A percentile compares a stretch with the other conserved stretches of the same genome.
Conservation (phyloP, 2,329 filamentous ascomycete genomes). For the Dactylella cylindrospora region DNA sequence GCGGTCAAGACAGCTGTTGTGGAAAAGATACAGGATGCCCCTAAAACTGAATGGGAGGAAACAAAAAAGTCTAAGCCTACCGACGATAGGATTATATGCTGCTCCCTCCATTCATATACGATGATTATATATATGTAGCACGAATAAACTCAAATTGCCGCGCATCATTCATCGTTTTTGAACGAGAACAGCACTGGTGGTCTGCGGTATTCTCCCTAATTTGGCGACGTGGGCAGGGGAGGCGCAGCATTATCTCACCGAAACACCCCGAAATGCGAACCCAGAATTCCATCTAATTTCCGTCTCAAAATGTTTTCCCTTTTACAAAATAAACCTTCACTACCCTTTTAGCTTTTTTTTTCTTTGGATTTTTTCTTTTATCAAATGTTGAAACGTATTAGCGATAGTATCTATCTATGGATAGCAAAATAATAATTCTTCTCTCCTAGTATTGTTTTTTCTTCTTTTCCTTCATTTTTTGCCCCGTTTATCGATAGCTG, state of each 20-base stretch:
- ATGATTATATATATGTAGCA: not conserved
- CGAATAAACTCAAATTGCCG: conserved; percentile 37
- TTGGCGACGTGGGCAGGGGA: no score
- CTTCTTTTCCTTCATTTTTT: not conserved
- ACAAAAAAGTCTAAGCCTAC: no score
- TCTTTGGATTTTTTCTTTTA: not conserved
- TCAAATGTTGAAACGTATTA: conserved; percentile 29
- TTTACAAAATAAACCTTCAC: conserved; percentile 9
- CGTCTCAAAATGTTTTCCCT: conserved; percentile 20
- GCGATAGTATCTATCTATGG: conserved; percentile 4
- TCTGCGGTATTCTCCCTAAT: no score
- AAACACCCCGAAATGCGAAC: conserved; percentile 44
- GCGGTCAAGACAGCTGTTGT: no score
- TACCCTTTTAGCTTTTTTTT: not conserved
- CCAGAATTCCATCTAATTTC: conserved; percentile 44
- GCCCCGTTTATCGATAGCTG: conserved; percentile 4
- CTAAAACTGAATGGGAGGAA: no score
- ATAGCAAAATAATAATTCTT: conserved; percentile 16
- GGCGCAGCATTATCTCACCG: conserved; percentile 45
- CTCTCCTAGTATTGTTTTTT: not conserved
- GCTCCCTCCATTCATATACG: no score
- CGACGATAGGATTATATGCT: no score
- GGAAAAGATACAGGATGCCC: no score
- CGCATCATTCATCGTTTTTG: conserved; percentile 16
- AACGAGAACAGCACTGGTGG: no score